phyloP scores from a whole-genome alignment of 2,329 filamentous ascomycete species.

The Phoma sp. region DNA sequence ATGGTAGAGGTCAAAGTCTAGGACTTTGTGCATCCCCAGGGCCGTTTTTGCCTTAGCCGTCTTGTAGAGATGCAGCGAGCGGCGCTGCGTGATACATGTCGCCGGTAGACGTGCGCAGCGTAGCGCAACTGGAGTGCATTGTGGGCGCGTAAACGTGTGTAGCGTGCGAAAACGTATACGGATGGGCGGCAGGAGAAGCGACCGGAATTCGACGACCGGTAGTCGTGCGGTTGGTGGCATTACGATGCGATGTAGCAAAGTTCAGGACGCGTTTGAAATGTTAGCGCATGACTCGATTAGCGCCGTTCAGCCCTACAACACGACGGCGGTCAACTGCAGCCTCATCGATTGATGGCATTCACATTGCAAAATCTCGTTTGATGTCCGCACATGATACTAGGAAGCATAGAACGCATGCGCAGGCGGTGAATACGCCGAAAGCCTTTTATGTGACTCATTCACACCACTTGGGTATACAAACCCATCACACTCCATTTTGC shows the following conservation, averaged over 20 bases:
- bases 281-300: slow-evolving; percentile 4
- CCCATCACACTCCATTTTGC: no score
- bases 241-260: slow-evolving; percentile 8
- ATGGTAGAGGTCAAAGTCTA: slow-evolving; percentile 25
- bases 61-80: slow-evolving; percentile 39
- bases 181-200: slow-evolving; percentile 29
- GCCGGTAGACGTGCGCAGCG: slow-evolving; percentile 12
- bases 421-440: no score
- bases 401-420: no score
- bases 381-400: no score
- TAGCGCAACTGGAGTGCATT: slow-evolving; percentile 12
- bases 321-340: background rate
- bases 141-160: slow-evolving; percentile 21
- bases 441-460: no score
- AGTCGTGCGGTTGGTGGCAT: slow-evolving; percentile 24
- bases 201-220: slow-evolving; percentile 26
- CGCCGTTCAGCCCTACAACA: background rate
- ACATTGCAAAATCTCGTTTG: no score
- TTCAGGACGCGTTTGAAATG: background rate
- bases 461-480: no score
- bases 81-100: slow-evolving; percentile 27
- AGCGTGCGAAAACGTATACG: slow-evolving; percentile 21
- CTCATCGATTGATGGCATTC: no score
- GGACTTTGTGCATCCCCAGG: slow-evolving; percentile 37
- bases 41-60: slow-evolving; percentile 32